phyloP scores from a whole-genome alignment of 495 filamentous ascomycete genomes.

The Bryoglossum gracile region DNA sequence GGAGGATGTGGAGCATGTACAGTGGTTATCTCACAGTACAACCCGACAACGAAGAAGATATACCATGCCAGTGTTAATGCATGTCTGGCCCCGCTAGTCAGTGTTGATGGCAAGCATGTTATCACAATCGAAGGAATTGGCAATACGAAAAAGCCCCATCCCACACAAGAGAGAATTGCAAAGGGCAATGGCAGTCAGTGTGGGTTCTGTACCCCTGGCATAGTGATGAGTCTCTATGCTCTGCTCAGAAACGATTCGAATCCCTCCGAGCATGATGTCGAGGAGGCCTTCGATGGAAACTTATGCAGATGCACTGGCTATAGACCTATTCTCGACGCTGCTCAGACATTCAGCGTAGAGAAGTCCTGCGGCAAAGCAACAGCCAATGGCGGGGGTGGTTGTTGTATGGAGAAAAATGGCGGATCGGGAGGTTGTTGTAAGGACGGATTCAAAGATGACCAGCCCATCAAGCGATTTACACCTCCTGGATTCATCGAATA shows the following conservation, averaged over 20 bases:
- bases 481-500: constrained; percentile 88
- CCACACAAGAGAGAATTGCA: constrained; percentile 85
- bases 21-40: constrained; percentile 87
- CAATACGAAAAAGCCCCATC: constrained; percentile 78
- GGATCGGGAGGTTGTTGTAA: constrained; percentile 51
- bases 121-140: constrained; percentile 98
- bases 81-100: constrained; percentile 85
- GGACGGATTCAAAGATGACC: constrained; percentile 34
- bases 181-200: constrained; percentile 62
- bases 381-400: constrained; percentile 55
- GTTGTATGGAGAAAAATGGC: constrained; percentile 57
- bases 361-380: constrained; percentile 49
- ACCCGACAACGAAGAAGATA: constrained; percentile 81
- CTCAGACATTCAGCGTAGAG: constrained; percentile 58
- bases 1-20: constrained; percentile 97
- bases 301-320: constrained; percentile 95
- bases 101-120: constrained; percentile 95
- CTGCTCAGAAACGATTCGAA: constrained; percentile 65
- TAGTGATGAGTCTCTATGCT: constrained; percentile 92
- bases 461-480: constrained; percentile 57
- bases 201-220: constrained; percentile 91
- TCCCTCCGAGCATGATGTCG: constrained; percentile 67
- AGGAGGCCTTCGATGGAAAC: constrained; percentile 93
- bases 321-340: constrained; percentile 87
- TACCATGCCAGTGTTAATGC: constrained; percentile 81